Conservation (phyloP, 768 basidiomycete species). For the Tubosaeta sp. region DNA sequence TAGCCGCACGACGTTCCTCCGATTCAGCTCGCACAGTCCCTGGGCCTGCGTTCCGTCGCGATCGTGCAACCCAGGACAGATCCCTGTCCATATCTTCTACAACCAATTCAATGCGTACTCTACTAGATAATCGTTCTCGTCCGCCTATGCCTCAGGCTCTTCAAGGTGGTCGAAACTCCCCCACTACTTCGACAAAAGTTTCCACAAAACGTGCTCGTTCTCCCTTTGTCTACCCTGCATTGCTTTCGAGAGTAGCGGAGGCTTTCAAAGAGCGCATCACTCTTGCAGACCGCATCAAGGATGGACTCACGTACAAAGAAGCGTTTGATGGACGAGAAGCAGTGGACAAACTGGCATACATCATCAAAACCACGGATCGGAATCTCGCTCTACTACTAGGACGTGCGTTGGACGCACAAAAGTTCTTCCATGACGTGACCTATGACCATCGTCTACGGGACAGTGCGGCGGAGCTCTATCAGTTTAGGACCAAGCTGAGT, state of each 20-base stretch:
- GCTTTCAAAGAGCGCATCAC: conserved; percentile 83
- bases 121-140: conserved; percentile 37
- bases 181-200: conserved; percentile 33
- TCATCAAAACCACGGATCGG: conserved; percentile 97
- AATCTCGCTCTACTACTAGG: conserved; percentile 95
- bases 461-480: conserved; percentile 84
- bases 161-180: conserved; percentile 39
- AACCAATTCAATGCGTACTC: conserved; percentile 46
- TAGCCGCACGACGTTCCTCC: conserved; percentile 51
- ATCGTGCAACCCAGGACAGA: conserved; percentile 62
- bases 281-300: conserved; percentile 80
- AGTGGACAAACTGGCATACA: conserved; percentile 94
- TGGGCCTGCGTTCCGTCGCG: conserved; percentile 48
- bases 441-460: conserved; percentile 96
- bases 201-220: conserved; percentile 44
- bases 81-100: conserved; percentile 73
- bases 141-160: conserved; percentile 31
- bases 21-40: conserved; percentile 67
- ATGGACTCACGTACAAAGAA: conserved; percentile 94
- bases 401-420: conserved; percentile 93
- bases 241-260: conserved; percentile 90
- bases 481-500: conserved; percentile 82
- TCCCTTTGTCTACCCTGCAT: conserved; percentile 90
- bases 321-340: conserved; percentile 97
- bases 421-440: conserved; percentile 99